Percentiles rank a stretch among this genome's conserved stretches.
Evolutionary conservation across 106 monocot species (phyloP).

Genomic region (Allium sativum): DNA sequence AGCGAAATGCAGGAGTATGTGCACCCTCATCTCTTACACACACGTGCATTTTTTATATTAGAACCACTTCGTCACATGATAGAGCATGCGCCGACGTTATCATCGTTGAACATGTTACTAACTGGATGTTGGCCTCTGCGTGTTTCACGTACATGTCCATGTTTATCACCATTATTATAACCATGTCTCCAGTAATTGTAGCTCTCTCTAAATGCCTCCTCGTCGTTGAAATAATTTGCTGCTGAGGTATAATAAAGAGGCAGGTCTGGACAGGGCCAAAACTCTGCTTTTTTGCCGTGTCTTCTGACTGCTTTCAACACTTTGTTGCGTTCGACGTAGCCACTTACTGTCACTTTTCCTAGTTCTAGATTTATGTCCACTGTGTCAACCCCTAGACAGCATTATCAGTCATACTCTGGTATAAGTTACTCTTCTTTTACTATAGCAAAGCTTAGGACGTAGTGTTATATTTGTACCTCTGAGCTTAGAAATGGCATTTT

Average conservation of each 20-base stretch:
- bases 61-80: conserved; percentile 28
- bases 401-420: neutral
- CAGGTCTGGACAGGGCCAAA: conserved; percentile 51
- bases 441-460: neutral
- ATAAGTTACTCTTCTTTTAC: neutral
- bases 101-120: conserved; percentile 63
- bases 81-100: conserved; percentile 51
- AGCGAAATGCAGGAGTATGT: neutral
- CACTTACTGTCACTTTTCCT: conserved; percentile 59
- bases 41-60: neutral
- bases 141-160: conserved; percentile 32
- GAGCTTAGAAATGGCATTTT: conserved; percentile 20
- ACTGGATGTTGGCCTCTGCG: conserved; percentile 6
- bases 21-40: too few species aligned
- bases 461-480: conserved; percentile 16
- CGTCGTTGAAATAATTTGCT: conserved; percentile 33
- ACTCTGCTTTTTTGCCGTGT: conserved; percentile 61
- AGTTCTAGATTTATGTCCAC: conserved; percentile 36
- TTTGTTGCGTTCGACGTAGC: conserved; percentile 51
- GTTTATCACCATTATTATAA: conserved; percentile 46
- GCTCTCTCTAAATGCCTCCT: conserved; percentile 31
- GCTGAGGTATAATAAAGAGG: conserved; percentile 32
- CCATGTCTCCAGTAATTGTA: conserved; percentile 67
- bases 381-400: conserved; percentile 32
- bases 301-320: conserved; percentile 48